These are phyloP conservation scores for Talaromyces piceae DNA, from an alignment of 2,329 filamentous ascomycete genomes.

Conservation along the genomic window DNA sequence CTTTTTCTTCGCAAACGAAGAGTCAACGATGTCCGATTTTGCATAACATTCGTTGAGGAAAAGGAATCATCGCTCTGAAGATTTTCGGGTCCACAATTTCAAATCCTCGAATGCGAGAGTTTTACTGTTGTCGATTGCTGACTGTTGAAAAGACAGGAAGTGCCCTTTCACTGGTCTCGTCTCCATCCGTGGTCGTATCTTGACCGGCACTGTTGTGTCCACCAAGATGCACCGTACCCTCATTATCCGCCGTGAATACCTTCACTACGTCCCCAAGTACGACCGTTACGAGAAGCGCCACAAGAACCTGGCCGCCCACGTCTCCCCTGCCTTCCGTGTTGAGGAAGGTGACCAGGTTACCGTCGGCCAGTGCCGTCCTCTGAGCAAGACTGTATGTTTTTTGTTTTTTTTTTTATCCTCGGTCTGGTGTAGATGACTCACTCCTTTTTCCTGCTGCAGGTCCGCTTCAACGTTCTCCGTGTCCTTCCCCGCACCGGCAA, in stretches of 20 bases:
- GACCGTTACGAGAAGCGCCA: conserved; percentile 99
- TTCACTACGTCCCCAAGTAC: conserved; percentile 99
- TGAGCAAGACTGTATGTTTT: conserved; percentile 94
- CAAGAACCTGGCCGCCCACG: conserved; percentile 99
- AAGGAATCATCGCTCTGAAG: conserved; percentile 6
- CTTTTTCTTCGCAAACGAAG: background rate
- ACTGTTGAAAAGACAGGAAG: conserved; percentile 79
- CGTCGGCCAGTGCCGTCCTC: conserved; percentile 97
- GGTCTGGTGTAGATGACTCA: too few species aligned
- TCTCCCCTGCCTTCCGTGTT: conserved; percentile 99
- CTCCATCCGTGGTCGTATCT: conserved; percentile 99
- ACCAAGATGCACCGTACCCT: conserved; percentile 99
- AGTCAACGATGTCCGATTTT: background rate
- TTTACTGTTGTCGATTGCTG: conserved; percentile 15
- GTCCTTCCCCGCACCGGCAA: conserved; percentile 97
- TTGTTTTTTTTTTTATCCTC: background rate
- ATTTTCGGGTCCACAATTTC: conserved; percentile 3
- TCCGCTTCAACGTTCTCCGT: conserved; percentile 99
- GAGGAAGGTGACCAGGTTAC: conserved; percentile 99
- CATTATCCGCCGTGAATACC: conserved; percentile 99
- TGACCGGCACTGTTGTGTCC: conserved; percentile 97
- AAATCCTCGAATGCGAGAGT: background rate
- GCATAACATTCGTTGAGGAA: background rate
- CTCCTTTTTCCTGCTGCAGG: conserved; percentile 43
- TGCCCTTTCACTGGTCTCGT: conserved; percentile 99